phyloP scores from a whole-genome alignment of 2,329 filamentous ascomycete species.

The Aspergillus texensis region DNA sequence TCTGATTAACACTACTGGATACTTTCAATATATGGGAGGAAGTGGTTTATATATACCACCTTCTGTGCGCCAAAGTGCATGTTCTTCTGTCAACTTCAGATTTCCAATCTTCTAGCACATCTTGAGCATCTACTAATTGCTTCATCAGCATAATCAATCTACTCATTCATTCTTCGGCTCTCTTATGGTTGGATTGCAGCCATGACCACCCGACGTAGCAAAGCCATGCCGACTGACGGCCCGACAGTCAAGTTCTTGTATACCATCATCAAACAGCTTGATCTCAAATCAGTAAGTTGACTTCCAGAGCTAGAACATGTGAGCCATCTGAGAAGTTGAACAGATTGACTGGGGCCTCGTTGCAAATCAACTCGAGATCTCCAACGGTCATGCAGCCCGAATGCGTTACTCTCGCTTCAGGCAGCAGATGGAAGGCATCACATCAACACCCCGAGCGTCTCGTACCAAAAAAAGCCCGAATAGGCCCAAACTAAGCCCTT shows the following conservation, averaged over 20 bases:
- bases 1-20: background rate
- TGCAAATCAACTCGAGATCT: slow-evolving; percentile 53
- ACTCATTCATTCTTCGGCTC: background rate
- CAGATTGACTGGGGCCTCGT: slow-evolving; percentile 59
- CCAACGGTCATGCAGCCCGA: slow-evolving; percentile 59
- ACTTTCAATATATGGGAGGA: background rate
- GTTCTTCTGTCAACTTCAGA: slow-evolving; percentile 11
- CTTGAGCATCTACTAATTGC: background rate
- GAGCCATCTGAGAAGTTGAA: background rate
- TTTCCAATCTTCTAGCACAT: background rate
- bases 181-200: background rate
- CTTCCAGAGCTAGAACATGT: background rate
- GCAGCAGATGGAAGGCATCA: slow-evolving; percentile 54
- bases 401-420: slow-evolving; percentile 61
- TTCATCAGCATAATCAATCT: background rate
- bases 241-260: slow-evolving; percentile 57
- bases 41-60: slow-evolving; percentile 15
- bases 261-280: slow-evolving; percentile 58
- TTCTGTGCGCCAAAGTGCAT: slow-evolving; percentile 20
- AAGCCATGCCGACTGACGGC: slow-evolving; percentile 52
- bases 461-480: slow-evolving; percentile 30
- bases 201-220: slow-evolving; percentile 43
- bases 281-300: slow-evolving; percentile 52
- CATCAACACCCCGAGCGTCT: slow-evolving; percentile 24
- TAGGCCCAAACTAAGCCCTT: slow-evolving; percentile 23